Conservation (phyloP, 441 rosid genomes). For the Pelargonium fulgidum region DNA sequence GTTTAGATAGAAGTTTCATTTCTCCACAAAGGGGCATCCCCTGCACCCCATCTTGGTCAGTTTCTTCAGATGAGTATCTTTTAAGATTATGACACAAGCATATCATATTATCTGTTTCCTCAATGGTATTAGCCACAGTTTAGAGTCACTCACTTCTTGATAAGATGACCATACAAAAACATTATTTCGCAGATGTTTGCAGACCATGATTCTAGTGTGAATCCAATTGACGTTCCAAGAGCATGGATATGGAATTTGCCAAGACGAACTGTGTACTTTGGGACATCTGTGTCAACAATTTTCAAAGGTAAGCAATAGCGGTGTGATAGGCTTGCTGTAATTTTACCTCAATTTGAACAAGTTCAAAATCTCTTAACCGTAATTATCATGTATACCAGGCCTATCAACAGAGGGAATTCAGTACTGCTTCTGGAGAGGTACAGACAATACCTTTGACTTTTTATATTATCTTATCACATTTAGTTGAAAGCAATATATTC, state of each 20-base stretch:
- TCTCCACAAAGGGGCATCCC: not conserved
- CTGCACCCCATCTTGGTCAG: constrained; percentile 4
- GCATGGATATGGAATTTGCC: constrained; percentile 76
- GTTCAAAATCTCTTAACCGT: constrained; percentile 16
- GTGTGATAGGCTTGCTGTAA: not conserved
- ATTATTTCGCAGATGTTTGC: constrained; percentile 71
- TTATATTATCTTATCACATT: constrained; percentile 14
- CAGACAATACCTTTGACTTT: constrained; percentile 17
- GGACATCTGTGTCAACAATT: constrained; percentile 84
- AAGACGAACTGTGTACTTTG: constrained; percentile 79
- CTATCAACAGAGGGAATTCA: constrained; percentile 74
- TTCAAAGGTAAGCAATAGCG: constrained; percentile 57
- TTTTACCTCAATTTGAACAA: constrained; percentile 11
- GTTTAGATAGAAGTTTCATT: constrained; percentile 2
- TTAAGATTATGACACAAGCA: not conserved
- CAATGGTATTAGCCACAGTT: not conserved
- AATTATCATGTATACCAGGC: constrained; percentile 39
- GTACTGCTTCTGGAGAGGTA: constrained; percentile 94
- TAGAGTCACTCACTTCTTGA: constrained; percentile 14
- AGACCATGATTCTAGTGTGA: constrained; percentile 75
- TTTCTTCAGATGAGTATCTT: constrained; percentile 6
- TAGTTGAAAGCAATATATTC: not conserved
- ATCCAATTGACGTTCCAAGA: constrained; percentile 79
- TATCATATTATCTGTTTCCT: not conserved
- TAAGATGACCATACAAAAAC: constrained; percentile 18